phyloP scores from a whole-genome alignment of 495 filamentous ascomycete species.

The Hypoxylon lienhwacheense region DNA sequence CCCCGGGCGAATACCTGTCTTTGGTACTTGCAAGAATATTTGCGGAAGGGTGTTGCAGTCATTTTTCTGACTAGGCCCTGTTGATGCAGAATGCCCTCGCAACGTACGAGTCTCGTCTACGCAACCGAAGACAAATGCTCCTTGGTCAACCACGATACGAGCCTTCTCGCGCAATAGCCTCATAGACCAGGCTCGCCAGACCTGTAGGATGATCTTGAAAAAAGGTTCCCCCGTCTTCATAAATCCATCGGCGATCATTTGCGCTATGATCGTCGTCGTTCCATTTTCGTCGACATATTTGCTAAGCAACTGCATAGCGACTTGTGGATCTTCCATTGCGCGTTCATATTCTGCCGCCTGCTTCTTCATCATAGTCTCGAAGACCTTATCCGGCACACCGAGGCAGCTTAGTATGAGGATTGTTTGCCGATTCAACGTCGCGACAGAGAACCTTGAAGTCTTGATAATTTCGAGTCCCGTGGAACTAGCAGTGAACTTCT shows the following conservation, averaged over 20 bases:
- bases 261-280: constrained; percentile 69
- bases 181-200: constrained; percentile 83
- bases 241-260: constrained; percentile 80
- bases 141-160: constrained; percentile 74
- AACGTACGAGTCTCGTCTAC: constrained; percentile 81
- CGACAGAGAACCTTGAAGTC: constrained; percentile 69
- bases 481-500: constrained; percentile 77
- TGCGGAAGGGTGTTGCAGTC: constrained; percentile 65
- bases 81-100: constrained; percentile 62
- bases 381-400: constrained; percentile 68
- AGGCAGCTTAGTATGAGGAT: constrained; percentile 81
- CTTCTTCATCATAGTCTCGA: constrained; percentile 63
- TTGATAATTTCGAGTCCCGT: constrained; percentile 82
- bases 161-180: constrained; percentile 92
- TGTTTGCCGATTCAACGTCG: constrained; percentile 84
- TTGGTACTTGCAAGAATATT: constrained; percentile 80
- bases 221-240: constrained; percentile 78
- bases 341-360: constrained; percentile 66
- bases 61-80: constrained; percentile 30
- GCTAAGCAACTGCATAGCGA: constrained; percentile 66
- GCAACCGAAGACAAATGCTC: constrained; percentile 87
- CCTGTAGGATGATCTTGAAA: constrained; percentile 66
- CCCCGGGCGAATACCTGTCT: constrained; percentile 46
- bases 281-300: constrained; percentile 85
- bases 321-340: constrained; percentile 64